These are phyloP conservation scores for Cicer bijugum DNA, from an alignment of 306 rosid species.

Conservation along the genomic window DNA sequence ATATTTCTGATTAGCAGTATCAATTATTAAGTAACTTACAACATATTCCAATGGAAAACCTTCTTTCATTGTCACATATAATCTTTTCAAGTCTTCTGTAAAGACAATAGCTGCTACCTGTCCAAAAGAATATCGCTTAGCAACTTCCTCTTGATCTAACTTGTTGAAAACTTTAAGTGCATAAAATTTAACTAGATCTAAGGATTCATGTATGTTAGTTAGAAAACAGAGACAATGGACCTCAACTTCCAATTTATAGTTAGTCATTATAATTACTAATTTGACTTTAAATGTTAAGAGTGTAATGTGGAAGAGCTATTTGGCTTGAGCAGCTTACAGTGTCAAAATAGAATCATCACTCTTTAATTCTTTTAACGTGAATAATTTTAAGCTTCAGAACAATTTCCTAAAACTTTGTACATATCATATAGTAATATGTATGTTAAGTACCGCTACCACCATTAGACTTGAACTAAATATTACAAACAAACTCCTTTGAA, in stretches of 20 bases:
- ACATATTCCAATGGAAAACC: slow-evolving; percentile 92
- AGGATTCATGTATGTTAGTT: slow-evolving; percentile 35
- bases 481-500: slow-evolving; percentile 23
- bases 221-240: background rate
- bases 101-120: slow-evolving; percentile 97
- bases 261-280: slow-evolving; percentile 19
- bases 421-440: background rate
- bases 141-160: slow-evolving; percentile 33
- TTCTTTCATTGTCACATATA: slow-evolving; percentile 91
- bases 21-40: slow-evolving; percentile 60
- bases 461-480: slow-evolving; percentile 32
- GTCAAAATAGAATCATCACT: background rate
- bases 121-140: slow-evolving; percentile 53
- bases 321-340: background rate
- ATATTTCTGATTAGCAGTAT: slow-evolving; percentile 42
- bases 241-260: slow-evolving; percentile 12
- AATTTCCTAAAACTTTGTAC: background rate
- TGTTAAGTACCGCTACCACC: background rate
- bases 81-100: slow-evolving; percentile 81
- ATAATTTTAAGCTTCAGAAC: no score
- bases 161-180: slow-evolving; percentile 32
- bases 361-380: background rate
- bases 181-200: slow-evolving; percentile 29
- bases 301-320: background rate
- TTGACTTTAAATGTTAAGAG: slow-evolving; percentile 33